These are phyloP conservation scores for Gaertneriomyces sp. DNA, from an alignment of 192 early-diverging fungal genomes.

Conservation along the genomic window DNA sequence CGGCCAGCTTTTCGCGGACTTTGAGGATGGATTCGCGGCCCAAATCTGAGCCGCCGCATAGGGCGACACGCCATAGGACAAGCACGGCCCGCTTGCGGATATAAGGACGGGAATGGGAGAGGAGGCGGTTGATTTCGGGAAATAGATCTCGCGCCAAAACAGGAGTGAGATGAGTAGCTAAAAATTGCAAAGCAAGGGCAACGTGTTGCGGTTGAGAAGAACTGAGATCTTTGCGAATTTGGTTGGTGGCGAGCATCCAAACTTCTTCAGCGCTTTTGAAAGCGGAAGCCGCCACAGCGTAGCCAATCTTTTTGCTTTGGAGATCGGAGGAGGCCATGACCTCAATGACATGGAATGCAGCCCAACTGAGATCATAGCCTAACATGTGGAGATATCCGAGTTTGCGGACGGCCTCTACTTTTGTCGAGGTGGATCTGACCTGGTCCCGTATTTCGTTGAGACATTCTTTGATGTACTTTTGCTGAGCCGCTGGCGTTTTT, in stretches of 20 bases:
- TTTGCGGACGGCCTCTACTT: slow-evolving; percentile 86
- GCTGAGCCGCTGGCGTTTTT: slow-evolving; percentile 47
- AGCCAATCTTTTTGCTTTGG: slow-evolving; percentile 83
- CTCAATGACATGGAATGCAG: slow-evolving; percentile 92
- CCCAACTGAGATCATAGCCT: slow-evolving; percentile 97
- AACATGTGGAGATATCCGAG: slow-evolving; percentile 89
- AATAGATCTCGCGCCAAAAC: slow-evolving; percentile 86
- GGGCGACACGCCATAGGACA: slow-evolving; percentile 72
- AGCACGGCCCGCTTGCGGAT: slow-evolving; percentile 89
- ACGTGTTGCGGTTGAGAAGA: neutral
- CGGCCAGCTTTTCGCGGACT: slow-evolving; percentile 84
- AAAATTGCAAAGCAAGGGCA: slow-evolving; percentile 83
- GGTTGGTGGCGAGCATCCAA: slow-evolving; percentile 92
- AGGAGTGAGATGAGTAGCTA: slow-evolving; percentile 88
- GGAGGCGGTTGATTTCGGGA: slow-evolving; percentile 79
- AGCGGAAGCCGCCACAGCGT: slow-evolving; percentile 83
- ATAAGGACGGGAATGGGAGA: slow-evolving; percentile 90
- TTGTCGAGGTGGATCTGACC: slow-evolving; percentile 79
- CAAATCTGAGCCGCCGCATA: too few relatives aligned
- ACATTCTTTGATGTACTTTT: slow-evolving; percentile 77
- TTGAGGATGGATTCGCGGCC: slow-evolving; percentile 68
- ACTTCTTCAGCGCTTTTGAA: slow-evolving; percentile 94
- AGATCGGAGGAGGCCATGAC: slow-evolving; percentile 91
- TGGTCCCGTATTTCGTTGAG: slow-evolving; percentile 90
- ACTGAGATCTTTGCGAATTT: slow-evolving; percentile 78